Evolutionary conservation across 371 early-diverging fungal species (phyloP).

Genomic region (Zychaea mexicana): DNA sequence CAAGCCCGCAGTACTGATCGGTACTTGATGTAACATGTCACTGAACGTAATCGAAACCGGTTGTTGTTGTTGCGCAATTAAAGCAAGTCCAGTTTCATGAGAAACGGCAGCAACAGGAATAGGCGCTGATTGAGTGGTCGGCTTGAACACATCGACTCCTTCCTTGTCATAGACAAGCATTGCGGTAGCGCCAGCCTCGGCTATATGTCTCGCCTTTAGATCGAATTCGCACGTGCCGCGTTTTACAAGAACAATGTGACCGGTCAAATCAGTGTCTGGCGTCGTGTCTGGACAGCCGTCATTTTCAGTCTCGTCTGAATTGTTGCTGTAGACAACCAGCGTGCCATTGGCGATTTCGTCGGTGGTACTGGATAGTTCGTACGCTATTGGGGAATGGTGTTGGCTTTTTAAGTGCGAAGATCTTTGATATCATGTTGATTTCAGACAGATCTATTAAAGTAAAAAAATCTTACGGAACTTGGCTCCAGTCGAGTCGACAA

Average conservation of each 20-base stretch:
- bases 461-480: conserved; percentile 22
- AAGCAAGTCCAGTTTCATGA: conserved; percentile 17
- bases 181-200: conserved; percentile 50
- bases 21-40: conserved; percentile 3
- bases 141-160: conserved; percentile 16
- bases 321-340: conserved; percentile 26
- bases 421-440: not conserved
- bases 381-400: conserved; percentile 21
- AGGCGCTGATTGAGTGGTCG: conserved; percentile 3
- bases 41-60: conserved; percentile 4
- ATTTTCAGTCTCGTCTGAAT: not conserved
- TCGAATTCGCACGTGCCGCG: conserved; percentile 65
- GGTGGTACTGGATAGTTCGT: conserved; percentile 24
- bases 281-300: conserved; percentile 29
- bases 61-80: conserved; percentile 3
- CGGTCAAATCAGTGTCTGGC: conserved; percentile 24
- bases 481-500: conserved; percentile 7
- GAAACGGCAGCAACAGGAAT: conserved; percentile 44
- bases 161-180: conserved; percentile 51
- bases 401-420: not conserved
- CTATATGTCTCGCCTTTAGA: conserved; percentile 49
- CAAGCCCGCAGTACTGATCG: conserved; percentile 28
- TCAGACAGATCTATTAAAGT: not conserved
- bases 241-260: conserved; percentile 53
- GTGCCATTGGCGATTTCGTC: conserved; percentile 29